Evolutionary conservation across 2,329 filamentous ascomycete species (phyloP), one percentile per base, ranked within the genome.

Genomic region (Exophiala calicioides): DNA sequence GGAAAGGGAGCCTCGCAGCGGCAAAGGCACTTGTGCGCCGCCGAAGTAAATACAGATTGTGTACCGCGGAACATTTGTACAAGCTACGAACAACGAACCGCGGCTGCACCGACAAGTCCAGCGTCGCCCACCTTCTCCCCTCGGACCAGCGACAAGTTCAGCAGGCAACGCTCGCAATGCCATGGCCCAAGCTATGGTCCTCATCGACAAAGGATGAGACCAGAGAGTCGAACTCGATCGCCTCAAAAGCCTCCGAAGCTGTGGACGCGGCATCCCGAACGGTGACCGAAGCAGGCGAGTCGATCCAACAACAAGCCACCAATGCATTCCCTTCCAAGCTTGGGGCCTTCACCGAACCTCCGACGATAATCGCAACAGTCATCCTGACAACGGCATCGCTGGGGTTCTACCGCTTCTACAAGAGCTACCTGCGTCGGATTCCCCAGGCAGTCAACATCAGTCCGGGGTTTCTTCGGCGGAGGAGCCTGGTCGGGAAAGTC

Each of bases 401-500:
- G 7, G 46, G 55, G 18, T 30, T 53, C 19, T 55, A 48, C 44
- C 42, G 39, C 15, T 49, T 59, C 41, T 63, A 63, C 50, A 57
- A 53, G 60, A 63, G 40, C 47, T 93, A 90, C 64, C 73, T 98
- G 37, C 85, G 89, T 26, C 86, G 93, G 41, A 88, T 97, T 47
- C 90, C 90, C 3, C 84, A 82, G 45, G 81, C 88, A 26, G 75
- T 79, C 18, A 79, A 90, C 63, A 85, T 98, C 58, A 81, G 82
- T 36, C 86, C 88, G 2, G 73, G 75, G 8, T 85, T 84, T 63
- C 91, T 91, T 64, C 49, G 56, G 12, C 81, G 87, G 34, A 79
- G 87, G 58, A 90, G 81, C 58, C 64, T 98, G 31, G 86, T 91
- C 59, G 93, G 93, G 10, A 80, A 79, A 52, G 93, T 97, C 31